phyloP scores from a whole-genome alignment of 1,284 basidiomycete species.

The Trichosporon sp. region DNA sequence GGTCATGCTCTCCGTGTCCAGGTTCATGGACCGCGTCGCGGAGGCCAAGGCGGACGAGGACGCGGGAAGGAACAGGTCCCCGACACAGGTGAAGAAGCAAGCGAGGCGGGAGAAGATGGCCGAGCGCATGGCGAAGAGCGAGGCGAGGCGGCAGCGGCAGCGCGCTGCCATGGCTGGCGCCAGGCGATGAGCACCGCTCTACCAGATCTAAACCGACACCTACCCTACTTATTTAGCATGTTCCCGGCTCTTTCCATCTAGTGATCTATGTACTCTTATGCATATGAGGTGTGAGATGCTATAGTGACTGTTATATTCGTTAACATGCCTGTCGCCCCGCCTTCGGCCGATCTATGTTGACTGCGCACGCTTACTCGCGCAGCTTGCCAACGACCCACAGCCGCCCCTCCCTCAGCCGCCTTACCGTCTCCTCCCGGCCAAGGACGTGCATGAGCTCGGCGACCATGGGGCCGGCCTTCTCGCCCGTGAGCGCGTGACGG shows the following conservation, averaged over 20 bases:
- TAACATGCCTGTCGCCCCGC: too few relatives aligned
- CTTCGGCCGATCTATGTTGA: too few relatives aligned
- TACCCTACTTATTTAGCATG: too few relatives aligned
- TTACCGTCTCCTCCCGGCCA: conserved; percentile 24
- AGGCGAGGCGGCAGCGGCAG: conserved; percentile 2
- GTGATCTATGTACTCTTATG: conserved; percentile 5
- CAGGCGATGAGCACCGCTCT: background rate
- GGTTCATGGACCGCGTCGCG: conserved; percentile 9
- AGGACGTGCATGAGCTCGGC: conserved; percentile 34
- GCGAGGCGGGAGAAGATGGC: conserved; percentile 12
- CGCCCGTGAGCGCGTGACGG: conserved; percentile 70
- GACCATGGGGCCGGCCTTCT: conserved; percentile 51
- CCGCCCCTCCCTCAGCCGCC: conserved; percentile 24
- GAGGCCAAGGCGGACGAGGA: conserved; percentile 19
- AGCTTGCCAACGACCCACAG: conserved; percentile 12
- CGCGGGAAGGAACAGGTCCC: conserved; percentile 15
- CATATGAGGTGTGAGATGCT: conserved; percentile 6
- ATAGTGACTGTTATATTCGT: too few relatives aligned
- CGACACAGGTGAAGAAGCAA: conserved; percentile 19
- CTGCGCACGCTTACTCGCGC: background rate
- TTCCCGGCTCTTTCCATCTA: too few relatives aligned
- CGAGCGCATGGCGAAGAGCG: conserved; percentile 10
- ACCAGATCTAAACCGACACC: too few relatives aligned
- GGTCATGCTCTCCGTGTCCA: conserved; percentile 5
- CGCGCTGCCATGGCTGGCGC: background rate